Evolutionary conservation across 306 rosid genomes (phyloP), one percentile per base, ranked within the genome.

Genomic region (Macrotyloma uniflorum): DNA sequence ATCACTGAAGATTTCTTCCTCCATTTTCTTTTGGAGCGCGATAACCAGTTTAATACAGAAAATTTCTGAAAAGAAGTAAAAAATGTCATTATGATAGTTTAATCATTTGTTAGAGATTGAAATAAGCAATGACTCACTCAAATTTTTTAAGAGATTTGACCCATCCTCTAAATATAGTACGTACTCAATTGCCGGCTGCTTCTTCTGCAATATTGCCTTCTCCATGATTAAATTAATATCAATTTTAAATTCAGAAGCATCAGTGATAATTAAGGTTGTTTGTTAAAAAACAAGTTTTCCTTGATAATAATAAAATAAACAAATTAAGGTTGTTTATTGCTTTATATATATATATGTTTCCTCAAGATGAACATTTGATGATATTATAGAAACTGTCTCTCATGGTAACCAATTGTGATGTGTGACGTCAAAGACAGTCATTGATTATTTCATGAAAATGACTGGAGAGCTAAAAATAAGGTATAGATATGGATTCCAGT

Each of bases 381-480:
- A 19, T 50, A 70, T 70, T 32, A 10, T 12, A 33, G 50, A 12
- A 40, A 64, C 11, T 62, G 47, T 63, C 47, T 66, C 51, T 66
- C 12, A 20, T 20, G 18, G 71, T 38, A 40, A 3, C 71, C 71
- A 66, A 20, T 66, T 66, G 11, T 38, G 51, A 20, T 65, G 13
- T 19, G 28, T 35, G 70, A 65, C 70, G 36, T 65, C 50, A 65
- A 36, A 36, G 32, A 65, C 70, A 36, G 50, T 19, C 50, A 3
- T 36, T 65, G 70, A 38, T 23, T 58, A 38, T 26, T 74, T 24
- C 30, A 11, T 58, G 78, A 74, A 4, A 57, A 74, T 26, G 68
- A 74, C 78, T 8, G 2, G 24, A 40, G 78, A 42, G 69, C 57
- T 58, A 40, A 66, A 66, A 66, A 38, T 66, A 40, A 66, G 57